Evolutionary conservation across 2,329 filamentous ascomycete genomes (phyloP).

Genomic region (Ceratocystis destructans): DNA sequence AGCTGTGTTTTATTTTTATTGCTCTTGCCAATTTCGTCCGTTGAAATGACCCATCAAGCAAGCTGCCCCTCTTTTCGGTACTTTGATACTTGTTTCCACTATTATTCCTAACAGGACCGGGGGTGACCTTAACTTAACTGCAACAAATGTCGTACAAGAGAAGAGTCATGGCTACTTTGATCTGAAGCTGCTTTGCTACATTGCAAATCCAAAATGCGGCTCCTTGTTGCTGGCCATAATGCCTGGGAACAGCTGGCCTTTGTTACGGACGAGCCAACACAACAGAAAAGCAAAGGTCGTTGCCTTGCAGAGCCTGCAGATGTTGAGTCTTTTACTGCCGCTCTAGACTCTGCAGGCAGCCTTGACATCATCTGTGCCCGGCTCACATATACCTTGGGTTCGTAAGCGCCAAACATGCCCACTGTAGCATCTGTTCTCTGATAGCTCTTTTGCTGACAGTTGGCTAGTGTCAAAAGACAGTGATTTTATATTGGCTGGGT

Average conservation of each 20-base stretch:
- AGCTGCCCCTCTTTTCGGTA: background rate
- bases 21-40: background rate
- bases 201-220: slow-evolving; percentile 9
- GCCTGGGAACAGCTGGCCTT: slow-evolving; percentile 43
- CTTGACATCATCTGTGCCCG: slow-evolving; percentile 25
- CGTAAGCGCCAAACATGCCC: slow-evolving; percentile 20
- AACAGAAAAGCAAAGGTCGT: background rate
- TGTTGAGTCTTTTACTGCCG: slow-evolving; percentile 31
- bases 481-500: slow-evolving; percentile 5
- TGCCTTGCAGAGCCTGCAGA: slow-evolving; percentile 32
- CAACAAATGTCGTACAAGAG: background rate
- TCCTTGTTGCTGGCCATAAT: slow-evolving; percentile 45
- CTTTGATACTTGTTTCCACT: background rate
- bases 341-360: slow-evolving; percentile 30
- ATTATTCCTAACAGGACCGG: background rate
- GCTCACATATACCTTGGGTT: slow-evolving; percentile 37
- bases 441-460: background rate
- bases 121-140: background rate
- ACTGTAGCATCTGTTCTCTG: background rate
- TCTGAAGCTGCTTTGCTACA: background rate
- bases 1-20: background rate
- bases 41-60: background rate
- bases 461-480: slow-evolving; percentile 8
- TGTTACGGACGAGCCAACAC: background rate
- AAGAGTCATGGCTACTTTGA: background rate